phyloP scores from a whole-genome alignment of 306 rosid species.

The Prinsepia uniflora region DNA sequence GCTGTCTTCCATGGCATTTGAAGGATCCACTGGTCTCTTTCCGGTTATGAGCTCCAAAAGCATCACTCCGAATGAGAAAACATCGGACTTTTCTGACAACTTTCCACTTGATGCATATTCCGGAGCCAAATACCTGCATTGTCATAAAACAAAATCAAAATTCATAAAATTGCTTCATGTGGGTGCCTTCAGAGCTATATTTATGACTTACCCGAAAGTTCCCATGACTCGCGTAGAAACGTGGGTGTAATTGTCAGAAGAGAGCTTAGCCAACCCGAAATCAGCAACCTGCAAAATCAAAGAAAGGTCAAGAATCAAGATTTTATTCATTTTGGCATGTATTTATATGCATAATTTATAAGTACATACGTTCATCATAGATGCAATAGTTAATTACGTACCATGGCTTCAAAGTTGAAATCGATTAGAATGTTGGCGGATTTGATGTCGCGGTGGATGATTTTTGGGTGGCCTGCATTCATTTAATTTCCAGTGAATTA shows the following conservation, averaged over 20 bases:
- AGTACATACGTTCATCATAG: background rate
- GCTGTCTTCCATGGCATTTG: slow-evolving; percentile 61
- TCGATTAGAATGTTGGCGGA: slow-evolving; percentile 80
- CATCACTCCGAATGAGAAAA: slow-evolving; percentile 91
- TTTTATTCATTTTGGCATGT: background rate
- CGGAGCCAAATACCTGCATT: slow-evolving; percentile 82
- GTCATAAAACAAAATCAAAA: slow-evolving; percentile 5
- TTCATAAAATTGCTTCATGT: background rate
- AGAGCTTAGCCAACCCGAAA: slow-evolving; percentile 85
- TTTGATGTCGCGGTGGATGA: slow-evolving; percentile 89
- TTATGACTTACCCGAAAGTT: slow-evolving; percentile 66
- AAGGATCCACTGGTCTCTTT: slow-evolving; percentile 65
- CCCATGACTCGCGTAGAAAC: slow-evolving; percentile 96
- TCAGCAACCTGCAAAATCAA: slow-evolving; percentile 69
- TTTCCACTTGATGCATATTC: slow-evolving; percentile 97
- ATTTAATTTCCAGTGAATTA: background rate
- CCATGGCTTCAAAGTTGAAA: slow-evolving; percentile 83
- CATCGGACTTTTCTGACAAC: slow-evolving; percentile 82
- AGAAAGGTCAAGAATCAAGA: background rate
- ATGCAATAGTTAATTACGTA: slow-evolving; percentile 13
- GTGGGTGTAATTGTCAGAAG: slow-evolving; percentile 72
- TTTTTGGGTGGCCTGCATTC: slow-evolving; percentile 70
- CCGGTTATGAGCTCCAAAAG: slow-evolving; percentile 79
- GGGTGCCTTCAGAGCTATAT: background rate
- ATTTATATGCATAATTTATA: background rate